phyloP scores from a whole-genome alignment of 768 basidiomycete genomes.

The Gelatoporia subvermispora region DNA sequence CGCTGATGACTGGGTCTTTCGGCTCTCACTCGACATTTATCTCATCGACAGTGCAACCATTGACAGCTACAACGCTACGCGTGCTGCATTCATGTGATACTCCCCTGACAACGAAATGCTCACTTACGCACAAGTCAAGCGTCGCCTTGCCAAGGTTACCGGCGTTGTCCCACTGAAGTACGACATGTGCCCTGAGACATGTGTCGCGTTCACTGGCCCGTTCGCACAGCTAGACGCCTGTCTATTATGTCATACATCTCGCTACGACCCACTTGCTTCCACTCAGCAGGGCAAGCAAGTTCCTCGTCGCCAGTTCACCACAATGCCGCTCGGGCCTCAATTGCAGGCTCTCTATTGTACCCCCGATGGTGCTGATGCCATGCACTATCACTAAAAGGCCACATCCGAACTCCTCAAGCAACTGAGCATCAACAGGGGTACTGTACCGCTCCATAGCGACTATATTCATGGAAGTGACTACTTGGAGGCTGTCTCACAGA shows the following conservation, averaged over 20 bases:
- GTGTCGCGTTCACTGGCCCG: constrained; percentile 36
- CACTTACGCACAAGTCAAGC: too few species aligned
- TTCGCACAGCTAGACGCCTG: constrained; percentile 27
- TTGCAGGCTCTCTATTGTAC: constrained; percentile 32
- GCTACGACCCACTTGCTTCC: constrained; percentile 17
- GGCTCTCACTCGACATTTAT: constrained; percentile 3
- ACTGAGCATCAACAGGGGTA: background rate
- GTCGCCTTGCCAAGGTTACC: background rate
- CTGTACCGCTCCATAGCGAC: constrained; percentile 22
- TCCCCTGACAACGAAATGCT: too few species aligned
- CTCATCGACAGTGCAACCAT: too few species aligned
- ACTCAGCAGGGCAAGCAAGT: constrained; percentile 12
- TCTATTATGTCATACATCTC: constrained; percentile 24
- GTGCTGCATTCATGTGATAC: too few species aligned
- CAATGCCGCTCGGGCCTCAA: constrained; percentile 39
- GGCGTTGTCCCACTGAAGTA: constrained; percentile 30
- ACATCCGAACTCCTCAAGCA: background rate
- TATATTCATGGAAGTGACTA: constrained; percentile 21
- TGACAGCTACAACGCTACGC: too few species aligned
- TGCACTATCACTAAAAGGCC: constrained; percentile 2
- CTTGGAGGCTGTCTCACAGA: constrained; percentile 17
- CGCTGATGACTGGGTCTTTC: background rate
- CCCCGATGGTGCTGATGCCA: background rate
- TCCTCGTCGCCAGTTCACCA: constrained; percentile 29
- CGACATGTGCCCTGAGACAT: constrained; percentile 41